Evolutionary conservation across 2,329 filamentous ascomycete genomes (phyloP), one percentile per base, ranked within the genome.

Genomic region (Rhynchosporium agropyri): DNA sequence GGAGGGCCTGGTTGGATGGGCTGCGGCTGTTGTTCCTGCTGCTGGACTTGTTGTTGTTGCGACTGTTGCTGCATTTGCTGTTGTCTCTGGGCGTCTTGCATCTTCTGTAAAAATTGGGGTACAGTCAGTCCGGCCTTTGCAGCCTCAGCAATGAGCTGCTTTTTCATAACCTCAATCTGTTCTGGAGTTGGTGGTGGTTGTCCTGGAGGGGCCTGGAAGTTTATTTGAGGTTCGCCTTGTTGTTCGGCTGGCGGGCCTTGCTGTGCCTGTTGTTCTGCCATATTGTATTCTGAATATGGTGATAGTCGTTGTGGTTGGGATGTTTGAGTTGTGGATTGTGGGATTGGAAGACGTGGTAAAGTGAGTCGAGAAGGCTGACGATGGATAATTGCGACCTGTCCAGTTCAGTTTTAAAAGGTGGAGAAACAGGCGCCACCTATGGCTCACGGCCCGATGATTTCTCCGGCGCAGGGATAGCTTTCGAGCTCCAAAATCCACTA

Each of bases 141-240:
- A 55, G 94, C 94, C 77, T 97, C 93, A 57, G 85, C 84, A 55
- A 89, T 89, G 50, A 97, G 80, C 77, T 95, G 89, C 71, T 87
- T 85, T 76, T 96, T 91, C 83, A 97, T 95, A 61, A 84, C 83
- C 62, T 86, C 85, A 67, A 97, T 90, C 79, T 97, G 92, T 79
- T 97, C 89, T 55, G 90, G 92, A 26, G 88, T 86, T 40, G 91
- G 91, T 46, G 15, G 57, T 69, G 81, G 80, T 67, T 70, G 71
- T 38, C 72, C 72, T 46, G 70, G 70, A 49, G 65, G 68, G 13
- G 74, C 45, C 31, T 67, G 68, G 43, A 72, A 66, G 53, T 57
- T 40, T 29, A 58, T 57, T 40, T 62, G 63, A 60, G 46, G 63
- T 62, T 29, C 59, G 63, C 40, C 49, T 48, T 33, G 45, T 62